Evolutionary conservation across 768 basidiomycete species (phyloP), one percentile per base, ranked within the genome.

Genomic region (Obba rivulosa): DNA sequence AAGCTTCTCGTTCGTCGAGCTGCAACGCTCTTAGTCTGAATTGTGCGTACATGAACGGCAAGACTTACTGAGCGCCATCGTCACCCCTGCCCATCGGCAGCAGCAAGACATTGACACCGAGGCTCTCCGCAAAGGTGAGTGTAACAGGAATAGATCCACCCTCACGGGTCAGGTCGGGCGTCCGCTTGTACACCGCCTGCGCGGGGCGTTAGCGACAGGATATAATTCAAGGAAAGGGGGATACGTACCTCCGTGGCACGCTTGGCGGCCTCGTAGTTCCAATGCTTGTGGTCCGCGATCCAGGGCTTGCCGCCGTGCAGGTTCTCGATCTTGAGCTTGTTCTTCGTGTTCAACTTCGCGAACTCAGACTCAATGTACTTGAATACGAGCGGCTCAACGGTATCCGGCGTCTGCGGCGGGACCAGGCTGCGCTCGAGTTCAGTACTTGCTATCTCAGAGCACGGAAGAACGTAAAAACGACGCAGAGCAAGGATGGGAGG

Each of bases 111-210:
- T 93, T 96, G 47, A 92, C 85, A 11, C 81, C 80, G 40, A 96
- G 70, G 38, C 80, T 80, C 62, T 96, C 91, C 9, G 93, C 91
- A 63, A 98, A 95, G 1, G 92, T 94, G 49, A 97, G 75, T 3
- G 92, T 94, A 24, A 95, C 89, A 0, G 93, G 93, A 53, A 94
- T 94, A 5, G 90, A 91, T 4, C 94, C 94, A n/a, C 92, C 92
- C 64, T 95, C 92, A 36, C 92, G 80, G 2, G 87, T 92, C 50
- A 85, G 71, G 62, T 94, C 89, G 0, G 92, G 92, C 4, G 80
- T 78, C 61, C 76, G 75, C 40, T 78, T 72, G 69, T 91, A 93
- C 8, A 93, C 61, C 7, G 67, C 62, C 68, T 72, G 49, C 57
- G 9, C 9, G 36, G 25, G 24, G 14, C n/a, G 25, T 43, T 22